These are phyloP conservation scores for Gossypium davidsonii DNA, from an alignment of 441 rosid genomes.

Conservation along the genomic window DNA sequence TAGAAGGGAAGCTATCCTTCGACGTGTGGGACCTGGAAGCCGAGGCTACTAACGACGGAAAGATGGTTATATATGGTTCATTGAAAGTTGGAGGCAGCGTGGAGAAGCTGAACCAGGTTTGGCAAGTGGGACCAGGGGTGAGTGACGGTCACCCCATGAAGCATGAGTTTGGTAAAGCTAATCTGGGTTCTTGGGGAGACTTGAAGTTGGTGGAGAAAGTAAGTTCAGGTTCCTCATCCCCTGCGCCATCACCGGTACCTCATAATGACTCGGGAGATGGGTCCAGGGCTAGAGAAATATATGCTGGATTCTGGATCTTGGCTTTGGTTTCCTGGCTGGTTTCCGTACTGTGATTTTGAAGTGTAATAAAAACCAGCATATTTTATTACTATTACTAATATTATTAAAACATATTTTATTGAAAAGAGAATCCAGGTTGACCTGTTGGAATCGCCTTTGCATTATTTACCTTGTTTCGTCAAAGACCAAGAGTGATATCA, in stretches of 20 bases:
- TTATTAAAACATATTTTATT: too few species aligned
- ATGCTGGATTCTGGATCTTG: conserved; percentile 25
- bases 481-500: too few species aligned
- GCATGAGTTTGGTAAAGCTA: conserved; percentile 28
- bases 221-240: neutral
- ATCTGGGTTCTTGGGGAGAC: conserved; percentile 20
- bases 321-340: conserved; percentile 2
- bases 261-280: conserved; percentile 17
- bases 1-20: conserved; percentile 35
- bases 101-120: conserved; percentile 54
- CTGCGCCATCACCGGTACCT: conserved; percentile 5
- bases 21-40: conserved; percentile 41
- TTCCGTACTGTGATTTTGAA: neutral
- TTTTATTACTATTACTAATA: too few species aligned
- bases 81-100: conserved; percentile 42
- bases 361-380: too few species aligned
- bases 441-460: too few species aligned
- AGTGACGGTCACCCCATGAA: conserved; percentile 24
- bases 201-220: conserved; percentile 21
- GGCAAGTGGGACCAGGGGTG: conserved; percentile 67
- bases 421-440: too few species aligned
- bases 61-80: conserved; percentile 37
- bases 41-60: conserved; percentile 22
- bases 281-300: neutral
- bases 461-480: too few species aligned